Evolutionary conservation across 345 rosid species (phyloP).

Genomic region (Zanthoxylum bungeanum): DNA sequence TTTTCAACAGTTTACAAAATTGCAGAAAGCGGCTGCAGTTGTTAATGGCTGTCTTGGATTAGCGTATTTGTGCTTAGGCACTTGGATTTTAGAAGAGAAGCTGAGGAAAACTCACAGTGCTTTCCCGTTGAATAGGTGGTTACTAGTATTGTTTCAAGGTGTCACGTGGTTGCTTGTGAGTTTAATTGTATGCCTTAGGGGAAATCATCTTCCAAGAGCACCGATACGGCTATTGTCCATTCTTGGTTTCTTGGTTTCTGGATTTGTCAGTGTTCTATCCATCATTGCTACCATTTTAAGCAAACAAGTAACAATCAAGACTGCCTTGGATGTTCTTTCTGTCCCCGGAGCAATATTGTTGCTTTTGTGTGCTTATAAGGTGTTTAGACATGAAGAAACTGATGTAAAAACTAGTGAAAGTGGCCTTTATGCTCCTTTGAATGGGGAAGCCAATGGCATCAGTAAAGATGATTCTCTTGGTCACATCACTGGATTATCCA

Average conservation of each 20-base stretch:
- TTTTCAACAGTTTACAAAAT: conserved; percentile 26
- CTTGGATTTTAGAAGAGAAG: conserved; percentile 58
- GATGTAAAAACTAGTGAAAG: conserved; percentile 19
- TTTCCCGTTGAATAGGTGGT: conserved; percentile 51
- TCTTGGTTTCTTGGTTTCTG: conserved; percentile 47
- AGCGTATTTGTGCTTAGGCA: conserved; percentile 46
- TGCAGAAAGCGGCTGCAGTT: conserved; percentile 46
- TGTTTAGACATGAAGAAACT: conserved; percentile 18
- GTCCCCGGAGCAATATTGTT: conserved; percentile 58
- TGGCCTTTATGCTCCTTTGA: conserved; percentile 57
- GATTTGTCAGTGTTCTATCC: conserved; percentile 41
- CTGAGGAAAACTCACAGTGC: conserved; percentile 30
- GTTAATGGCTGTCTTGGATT: conserved; percentile 63
- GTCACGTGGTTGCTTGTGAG: conserved; percentile 55
- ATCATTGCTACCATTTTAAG: conserved; percentile 30
- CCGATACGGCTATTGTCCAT: conserved; percentile 45
- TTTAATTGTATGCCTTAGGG: conserved; percentile 42
- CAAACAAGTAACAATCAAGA: conserved; percentile 18
- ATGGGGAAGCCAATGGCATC: too few relatives aligned
- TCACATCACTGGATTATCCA: conserved; percentile 41
- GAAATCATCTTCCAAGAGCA: conserved; percentile 25
- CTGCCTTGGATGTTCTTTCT: conserved; percentile 46
- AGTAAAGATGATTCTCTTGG: conserved; percentile 27
- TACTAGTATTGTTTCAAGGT: conserved; percentile 52
- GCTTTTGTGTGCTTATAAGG: conserved; percentile 50